Conservation (phyloP, 495 filamentous ascomycete genomes). For the Rhypophila decipiens region DNA sequence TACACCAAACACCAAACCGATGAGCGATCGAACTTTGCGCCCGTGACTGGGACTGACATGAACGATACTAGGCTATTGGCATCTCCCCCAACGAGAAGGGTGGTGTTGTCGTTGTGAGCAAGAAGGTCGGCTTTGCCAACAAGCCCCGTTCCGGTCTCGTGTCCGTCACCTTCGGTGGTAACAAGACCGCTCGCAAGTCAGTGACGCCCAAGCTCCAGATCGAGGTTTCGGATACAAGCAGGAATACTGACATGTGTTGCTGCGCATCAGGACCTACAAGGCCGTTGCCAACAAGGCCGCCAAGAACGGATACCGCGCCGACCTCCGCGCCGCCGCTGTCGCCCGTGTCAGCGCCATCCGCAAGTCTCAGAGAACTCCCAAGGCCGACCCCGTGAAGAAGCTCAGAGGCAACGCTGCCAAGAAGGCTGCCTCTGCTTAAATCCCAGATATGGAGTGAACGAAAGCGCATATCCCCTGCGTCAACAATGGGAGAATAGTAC, state of each 20-base stretch:
- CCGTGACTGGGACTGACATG: constrained; percentile 14
- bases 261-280: constrained; percentile 69
- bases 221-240: neutral
- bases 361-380: constrained; percentile 67
- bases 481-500: constrained; percentile 2
- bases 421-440: constrained; percentile 46
- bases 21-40: constrained; percentile 5
- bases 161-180: constrained; percentile 59
- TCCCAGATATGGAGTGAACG: constrained; percentile 17
- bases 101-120: constrained; percentile 69
- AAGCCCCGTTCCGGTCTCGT: constrained; percentile 61
- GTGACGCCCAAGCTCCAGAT: constrained; percentile 27
- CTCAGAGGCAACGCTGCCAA: constrained; percentile 73
- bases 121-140: constrained; percentile 67
- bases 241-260: constrained; percentile 16
- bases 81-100: constrained; percentile 60
- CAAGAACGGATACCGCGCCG: constrained; percentile 77
- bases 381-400: constrained; percentile 68
- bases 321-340: constrained; percentile 81
- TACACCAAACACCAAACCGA: constrained; percentile 34
- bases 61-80: constrained; percentile 64
- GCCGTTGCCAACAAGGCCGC: constrained; percentile 71
- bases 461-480: neutral
- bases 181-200: constrained; percentile 72
- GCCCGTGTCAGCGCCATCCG: constrained; percentile 84